These are phyloP conservation scores for Aureobasidium mangrovei DNA, from an alignment of 2,329 filamentous ascomycete genomes.

Conservation along the genomic window DNA sequence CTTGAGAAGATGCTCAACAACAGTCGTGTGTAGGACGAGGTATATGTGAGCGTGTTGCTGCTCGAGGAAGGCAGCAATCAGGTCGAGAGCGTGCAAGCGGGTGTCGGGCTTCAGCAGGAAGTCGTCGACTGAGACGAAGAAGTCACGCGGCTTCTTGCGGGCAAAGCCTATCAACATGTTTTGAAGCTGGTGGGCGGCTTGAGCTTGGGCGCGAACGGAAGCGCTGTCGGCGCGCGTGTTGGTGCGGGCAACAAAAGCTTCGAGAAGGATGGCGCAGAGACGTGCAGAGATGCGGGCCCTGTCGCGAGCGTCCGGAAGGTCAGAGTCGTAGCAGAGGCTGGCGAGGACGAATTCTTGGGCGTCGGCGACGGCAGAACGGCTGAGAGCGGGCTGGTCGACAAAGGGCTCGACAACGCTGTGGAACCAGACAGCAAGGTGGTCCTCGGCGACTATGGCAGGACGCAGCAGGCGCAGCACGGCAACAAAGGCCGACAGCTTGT, in stretches of 20 bases:
- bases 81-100: conserved; percentile 54
- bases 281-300: conserved; percentile 37
- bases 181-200: conserved; percentile 43
- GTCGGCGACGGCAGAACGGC: conserved; percentile 56
- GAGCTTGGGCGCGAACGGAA: conserved; percentile 28
- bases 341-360: conserved; percentile 56
- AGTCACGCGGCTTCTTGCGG: conserved; percentile 59
- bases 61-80: conserved; percentile 65
- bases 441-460: conserved; percentile 53
- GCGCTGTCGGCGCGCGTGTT: conserved; percentile 30
- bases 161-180: conserved; percentile 48
- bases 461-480: conserved; percentile 56
- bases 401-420: conserved; percentile 51
- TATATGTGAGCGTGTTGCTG: conserved; percentile 73
- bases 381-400: conserved; percentile 48
- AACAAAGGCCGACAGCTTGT: conserved; percentile 59
- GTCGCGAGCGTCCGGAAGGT: conserved; percentile 43
- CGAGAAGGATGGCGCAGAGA: conserved; percentile 46
- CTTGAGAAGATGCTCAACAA: conserved; percentile 62
- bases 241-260: conserved; percentile 36
- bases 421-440: conserved; percentile 64
- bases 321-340: conserved; percentile 55
- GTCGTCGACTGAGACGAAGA: conserved; percentile 57
- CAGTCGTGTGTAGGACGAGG: conserved; percentile 59
- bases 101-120: conserved; percentile 57